Conservation (phyloP, 1,139 yeast species). For the Scheffersomyces parashehatae region DNA sequence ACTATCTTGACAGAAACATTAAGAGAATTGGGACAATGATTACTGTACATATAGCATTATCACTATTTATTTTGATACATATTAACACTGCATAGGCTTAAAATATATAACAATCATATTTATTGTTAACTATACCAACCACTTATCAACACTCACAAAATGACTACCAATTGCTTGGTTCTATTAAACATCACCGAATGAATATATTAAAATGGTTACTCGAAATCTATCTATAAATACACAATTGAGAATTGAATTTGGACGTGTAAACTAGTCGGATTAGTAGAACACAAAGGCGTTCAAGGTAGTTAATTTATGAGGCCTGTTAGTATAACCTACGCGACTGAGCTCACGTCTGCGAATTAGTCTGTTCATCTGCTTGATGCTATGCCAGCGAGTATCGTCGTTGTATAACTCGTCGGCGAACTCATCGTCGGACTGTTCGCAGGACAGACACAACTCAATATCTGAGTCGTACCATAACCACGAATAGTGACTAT, state of each 20-base stretch:
- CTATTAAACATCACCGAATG: background rate
- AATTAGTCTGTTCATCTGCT: slow-evolving; percentile 27
- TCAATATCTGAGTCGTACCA: slow-evolving; percentile 38
- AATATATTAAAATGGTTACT: background rate
- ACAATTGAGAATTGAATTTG: too few species aligned
- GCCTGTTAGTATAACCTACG: slow-evolving; percentile 32
- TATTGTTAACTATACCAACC: too few species aligned
- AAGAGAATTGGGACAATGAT: slow-evolving; percentile 31
- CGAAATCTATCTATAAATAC: background rate
- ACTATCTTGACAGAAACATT: slow-evolving; percentile 61
- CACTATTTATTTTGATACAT: too few species aligned
- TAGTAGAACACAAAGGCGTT: slow-evolving; percentile 27
- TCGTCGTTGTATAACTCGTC: slow-evolving; percentile 9
- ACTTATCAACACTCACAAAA: too few species aligned
- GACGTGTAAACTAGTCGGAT: too few species aligned
- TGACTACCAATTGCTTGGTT: too few species aligned
- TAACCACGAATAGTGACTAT: slow-evolving; percentile 32
- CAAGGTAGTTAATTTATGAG: slow-evolving; percentile 21
- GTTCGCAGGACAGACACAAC: slow-evolving; percentile 28
- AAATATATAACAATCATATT: too few species aligned
- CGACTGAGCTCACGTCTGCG: slow-evolving; percentile 17
- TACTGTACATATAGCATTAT: background rate
- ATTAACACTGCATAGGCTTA: too few species aligned
- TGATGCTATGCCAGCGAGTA: slow-evolving; percentile 18
- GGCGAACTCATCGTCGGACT: slow-evolving; percentile 20